Conservation (phyloP, 306 rosid species). For the Vicia faba region DNA sequence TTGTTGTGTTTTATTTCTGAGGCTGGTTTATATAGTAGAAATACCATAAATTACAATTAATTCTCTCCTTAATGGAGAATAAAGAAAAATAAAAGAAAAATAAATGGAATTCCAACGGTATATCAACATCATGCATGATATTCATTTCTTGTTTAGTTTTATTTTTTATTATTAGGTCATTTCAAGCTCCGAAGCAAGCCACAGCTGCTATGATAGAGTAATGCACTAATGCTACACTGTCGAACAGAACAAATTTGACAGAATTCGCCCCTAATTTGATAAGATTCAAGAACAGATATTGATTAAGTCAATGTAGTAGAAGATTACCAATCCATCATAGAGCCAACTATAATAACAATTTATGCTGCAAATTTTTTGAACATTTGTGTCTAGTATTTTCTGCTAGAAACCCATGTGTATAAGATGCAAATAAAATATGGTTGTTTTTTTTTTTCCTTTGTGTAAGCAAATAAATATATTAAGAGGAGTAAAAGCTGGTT, state of each 20-base stretch:
- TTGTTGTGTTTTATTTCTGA: too few species aligned
- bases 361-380: conserved; percentile 3
- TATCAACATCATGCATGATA: neutral
- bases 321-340: conserved; percentile 3
- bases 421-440: conserved; percentile 12
- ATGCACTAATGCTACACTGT: conserved; percentile 2
- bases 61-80: too few species aligned
- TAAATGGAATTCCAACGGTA: too few species aligned
- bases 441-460: neutral
- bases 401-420: neutral
- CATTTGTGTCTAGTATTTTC: neutral
- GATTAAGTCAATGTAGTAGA: neutral
- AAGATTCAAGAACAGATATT: conserved; percentile 8
- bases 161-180: neutral
- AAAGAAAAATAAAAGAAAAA: too few species aligned
- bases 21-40: too few species aligned
- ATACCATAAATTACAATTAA: too few species aligned
- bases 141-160: neutral
- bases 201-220: neutral
- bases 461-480: neutral
- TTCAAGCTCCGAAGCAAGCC: neutral
- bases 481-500: conserved; percentile 2
- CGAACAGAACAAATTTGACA: neutral
- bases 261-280: neutral
- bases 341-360: conserved; percentile 2